A percentile compares a stretch with the other conserved stretches of the same genome.
phyloP scores from a whole-genome alignment of 1,284 basidiomycete species.

The Apiotrichum akiyoshidainum region DNA sequence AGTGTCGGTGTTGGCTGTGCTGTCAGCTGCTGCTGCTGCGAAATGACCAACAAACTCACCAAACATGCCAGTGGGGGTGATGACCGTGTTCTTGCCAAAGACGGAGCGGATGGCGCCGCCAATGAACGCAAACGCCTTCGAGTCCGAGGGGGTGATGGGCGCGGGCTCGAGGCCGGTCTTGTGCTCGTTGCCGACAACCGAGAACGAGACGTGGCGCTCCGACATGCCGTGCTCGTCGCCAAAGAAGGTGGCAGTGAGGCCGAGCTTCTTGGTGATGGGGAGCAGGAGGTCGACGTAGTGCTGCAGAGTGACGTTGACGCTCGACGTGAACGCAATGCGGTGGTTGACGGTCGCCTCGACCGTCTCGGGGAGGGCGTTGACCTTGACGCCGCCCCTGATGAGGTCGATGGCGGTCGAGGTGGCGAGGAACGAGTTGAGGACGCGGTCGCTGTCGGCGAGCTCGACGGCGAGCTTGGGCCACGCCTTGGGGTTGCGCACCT shows the following conservation, averaged over 20 bases:
- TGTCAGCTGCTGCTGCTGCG: not conserved
- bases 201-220: constrained; percentile 14
- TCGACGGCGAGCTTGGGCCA: constrained; percentile 51
- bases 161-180: constrained; percentile 50
- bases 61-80: constrained; percentile 54
- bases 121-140: constrained; percentile 49
- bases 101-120: constrained; percentile 49
- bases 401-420: constrained; percentile 49
- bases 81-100: constrained; percentile 51
- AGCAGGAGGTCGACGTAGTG: constrained; percentile 46
- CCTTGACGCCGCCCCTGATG: constrained; percentile 50
- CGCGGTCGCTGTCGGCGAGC: constrained; percentile 33
- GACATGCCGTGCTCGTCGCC: constrained; percentile 14
- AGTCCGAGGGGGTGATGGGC: constrained; percentile 50
- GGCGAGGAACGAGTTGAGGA: constrained; percentile 45
- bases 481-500: constrained; percentile 43
- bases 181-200: constrained; percentile 16
- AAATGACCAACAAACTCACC: not conserved
- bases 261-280: constrained; percentile 48
- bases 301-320: constrained; percentile 48
- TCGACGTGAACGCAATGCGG: constrained; percentile 53
- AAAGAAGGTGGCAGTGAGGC: constrained; percentile 45
- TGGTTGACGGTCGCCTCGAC: constrained; percentile 51
- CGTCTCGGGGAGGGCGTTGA: constrained; percentile 51
- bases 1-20: constrained; percentile 51